phyloP scores from a whole-genome alignment of 2,329 filamentous ascomycete species.

The Penicillium paneum region DNA sequence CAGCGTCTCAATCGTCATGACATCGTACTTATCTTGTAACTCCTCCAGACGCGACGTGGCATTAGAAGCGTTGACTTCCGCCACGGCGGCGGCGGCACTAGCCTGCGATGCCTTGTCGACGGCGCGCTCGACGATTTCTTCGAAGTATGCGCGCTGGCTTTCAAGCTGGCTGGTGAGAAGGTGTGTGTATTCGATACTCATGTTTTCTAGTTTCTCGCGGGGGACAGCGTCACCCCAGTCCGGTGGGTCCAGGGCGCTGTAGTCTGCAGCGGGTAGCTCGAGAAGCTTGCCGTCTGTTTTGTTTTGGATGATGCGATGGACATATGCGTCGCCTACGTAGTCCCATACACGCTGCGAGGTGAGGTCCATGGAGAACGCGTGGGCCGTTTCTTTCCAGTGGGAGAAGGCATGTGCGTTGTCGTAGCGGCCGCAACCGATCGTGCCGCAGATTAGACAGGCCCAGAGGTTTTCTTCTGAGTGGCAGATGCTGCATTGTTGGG shows the following conservation, averaged over 20 bases:
- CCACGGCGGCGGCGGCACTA: conserved; percentile 49
- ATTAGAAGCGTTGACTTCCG: conserved; percentile 63
- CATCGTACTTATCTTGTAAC: conserved; percentile 56
- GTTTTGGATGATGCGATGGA: conserved; percentile 89
- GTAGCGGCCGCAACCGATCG: conserved; percentile 89
- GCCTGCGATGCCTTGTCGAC: conserved; percentile 84
- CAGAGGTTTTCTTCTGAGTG: conserved; percentile 79
- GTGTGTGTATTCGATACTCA: conserved; percentile 92
- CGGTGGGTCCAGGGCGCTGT: conserved; percentile 42
- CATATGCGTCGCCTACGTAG: conserved; percentile 92
- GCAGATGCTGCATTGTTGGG: conserved; percentile 69
- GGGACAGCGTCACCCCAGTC: conserved; percentile 48
- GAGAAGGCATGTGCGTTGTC: conserved; percentile 90
- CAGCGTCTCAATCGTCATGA: conserved; percentile 57
- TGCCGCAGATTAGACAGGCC: conserved; percentile 93
- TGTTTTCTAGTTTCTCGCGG: conserved; percentile 66
- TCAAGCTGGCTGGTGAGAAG: conserved; percentile 90
- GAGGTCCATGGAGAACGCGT: conserved; percentile 90
- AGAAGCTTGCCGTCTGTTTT: conserved; percentile 91
- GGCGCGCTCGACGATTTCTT: conserved; percentile 83
- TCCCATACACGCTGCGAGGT: conserved; percentile 97
- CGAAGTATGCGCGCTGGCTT: conserved; percentile 88
- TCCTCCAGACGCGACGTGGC: conserved; percentile 54
- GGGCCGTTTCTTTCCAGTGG: conserved; percentile 84
- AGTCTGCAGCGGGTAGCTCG: conserved; percentile 68